Evolutionary conservation across 164 flowering plant species (phyloP), one percentile per base, ranked within the genome.

Genomic region (Sextonia rubra): DNA sequence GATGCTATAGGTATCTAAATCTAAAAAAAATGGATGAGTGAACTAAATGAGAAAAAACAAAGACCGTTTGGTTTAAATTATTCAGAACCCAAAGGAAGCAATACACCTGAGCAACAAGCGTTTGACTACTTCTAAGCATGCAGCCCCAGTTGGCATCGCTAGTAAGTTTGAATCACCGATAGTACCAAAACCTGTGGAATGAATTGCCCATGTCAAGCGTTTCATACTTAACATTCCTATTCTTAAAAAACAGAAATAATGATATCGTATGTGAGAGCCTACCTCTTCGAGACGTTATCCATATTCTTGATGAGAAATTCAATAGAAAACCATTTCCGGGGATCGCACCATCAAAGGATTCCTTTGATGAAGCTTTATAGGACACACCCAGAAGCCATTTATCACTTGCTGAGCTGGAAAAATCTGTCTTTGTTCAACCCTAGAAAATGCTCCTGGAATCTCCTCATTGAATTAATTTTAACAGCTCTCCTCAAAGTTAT

Each of bases 121-220:
- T 93, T 81, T 95, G 99, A 76, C 99, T 89, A 75, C 99, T 95
- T 68, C 99, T 83, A 74, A 93, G 89, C 99, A 95, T 95, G 82
- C 99, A 95, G 60, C 99, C 99, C 97, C 97, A 93, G 69, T 78
- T 66, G 17, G 85, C 91, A 80, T 95, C 99, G 77, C 90, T 91
- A 8, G 90, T 86, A 69, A 84, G 83, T 77, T 93, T 27, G 97
- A 81, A 75, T 91, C 98, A 64, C 82, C 90, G 80, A 95, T 89
- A 55, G 89, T 82, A 56, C 76, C 75, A 84, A 93, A 95, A 22
- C 98, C 98, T 92, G 76, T 27, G 52, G 56, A 49, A 49, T 18
- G 12, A 49, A 49, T 49, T 14, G 4, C 17, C 15, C 15, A 11
- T 49, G 56, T 49, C 56, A 15, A 18, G 56, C 12, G 56, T 49